Conservation (phyloP, 805 yeast species). For the Candida loeiensis region DNA sequence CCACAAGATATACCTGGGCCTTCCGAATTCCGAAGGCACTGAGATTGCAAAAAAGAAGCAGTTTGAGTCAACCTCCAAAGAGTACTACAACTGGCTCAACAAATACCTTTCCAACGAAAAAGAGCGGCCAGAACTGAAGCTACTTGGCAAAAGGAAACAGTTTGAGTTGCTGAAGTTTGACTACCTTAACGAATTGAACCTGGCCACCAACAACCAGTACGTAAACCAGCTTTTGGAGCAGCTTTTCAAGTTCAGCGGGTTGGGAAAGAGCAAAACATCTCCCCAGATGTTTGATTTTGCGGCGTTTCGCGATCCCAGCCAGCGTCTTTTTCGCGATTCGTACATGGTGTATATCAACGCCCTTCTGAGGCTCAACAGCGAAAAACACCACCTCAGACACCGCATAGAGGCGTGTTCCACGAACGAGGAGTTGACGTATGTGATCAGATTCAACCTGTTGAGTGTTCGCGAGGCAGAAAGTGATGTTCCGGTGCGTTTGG, state of each 20-base stretch:
- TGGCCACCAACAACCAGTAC: conserved; percentile 38
- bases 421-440: conserved; percentile 37
- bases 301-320: conserved; percentile 16
- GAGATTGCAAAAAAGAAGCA: conserved; percentile 29
- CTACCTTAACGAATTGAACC: conserved; percentile 40
- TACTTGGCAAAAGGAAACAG: conserved; percentile 30
- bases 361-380: conserved; percentile 37
- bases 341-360: conserved; percentile 32
- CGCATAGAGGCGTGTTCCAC: conserved; percentile 37
- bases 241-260: conserved; percentile 31
- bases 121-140: conserved; percentile 40
- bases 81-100: conserved; percentile 42
- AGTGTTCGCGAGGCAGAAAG: conserved; percentile 9
- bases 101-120: conserved; percentile 42
- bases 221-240: conserved; percentile 35
- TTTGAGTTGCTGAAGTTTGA: conserved; percentile 46
- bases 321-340: conserved; percentile 18
- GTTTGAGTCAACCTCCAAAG: conserved; percentile 40
- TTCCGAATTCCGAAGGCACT: conserved; percentile 8
- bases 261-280: conserved; percentile 14
- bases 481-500: background rate
- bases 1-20: conserved; percentile 22
- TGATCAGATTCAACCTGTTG: conserved; percentile 27
- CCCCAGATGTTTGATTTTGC: conserved; percentile 15
- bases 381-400: conserved; percentile 39